These are phyloP conservation scores for Atractiella rhizophila DNA, from an alignment of 768 basidiomycete genomes.

Conservation along the genomic window DNA sequence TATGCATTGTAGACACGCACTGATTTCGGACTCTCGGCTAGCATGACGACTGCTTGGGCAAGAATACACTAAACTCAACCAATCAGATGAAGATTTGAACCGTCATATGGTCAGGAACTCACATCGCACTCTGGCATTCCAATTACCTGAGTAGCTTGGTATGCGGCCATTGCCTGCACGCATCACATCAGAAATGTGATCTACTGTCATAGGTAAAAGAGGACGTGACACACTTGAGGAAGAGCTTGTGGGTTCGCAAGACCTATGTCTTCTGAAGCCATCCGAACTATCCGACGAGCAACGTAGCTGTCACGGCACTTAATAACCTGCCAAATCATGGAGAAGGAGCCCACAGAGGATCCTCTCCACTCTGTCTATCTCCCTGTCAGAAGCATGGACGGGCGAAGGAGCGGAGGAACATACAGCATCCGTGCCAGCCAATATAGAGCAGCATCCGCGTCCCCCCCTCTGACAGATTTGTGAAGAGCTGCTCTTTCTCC, in stretches of 20 bases:
- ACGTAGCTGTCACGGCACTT: constrained; percentile 21
- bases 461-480: constrained; percentile 53
- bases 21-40: constrained; percentile 59
- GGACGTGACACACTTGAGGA: constrained; percentile 32
- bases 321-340: constrained; percentile 44
- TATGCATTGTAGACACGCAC: constrained; percentile 58
- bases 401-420: no score
- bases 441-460: constrained; percentile 55
- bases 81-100: no score
- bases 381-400: no score
- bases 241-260: constrained; percentile 52
- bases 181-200: background rate
- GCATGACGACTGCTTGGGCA: constrained; percentile 48
- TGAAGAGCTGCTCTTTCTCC: constrained; percentile 51
- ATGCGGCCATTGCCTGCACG: constrained; percentile 22
- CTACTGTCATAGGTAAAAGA: background rate
- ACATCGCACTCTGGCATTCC: constrained; percentile 50
- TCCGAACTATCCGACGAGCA: constrained; percentile 45
- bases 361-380: constrained; percentile 26
- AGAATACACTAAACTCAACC: constrained; percentile 32
- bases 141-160: constrained; percentile 23
- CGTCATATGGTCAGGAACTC: background rate
- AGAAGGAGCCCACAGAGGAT: constrained; percentile 52
- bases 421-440: constrained; percentile 41
- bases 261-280: constrained; percentile 67